These are phyloP conservation scores for Trichoderma oligosporum DNA, from an alignment of 2,329 filamentous ascomycete species.

Conservation along the genomic window DNA sequence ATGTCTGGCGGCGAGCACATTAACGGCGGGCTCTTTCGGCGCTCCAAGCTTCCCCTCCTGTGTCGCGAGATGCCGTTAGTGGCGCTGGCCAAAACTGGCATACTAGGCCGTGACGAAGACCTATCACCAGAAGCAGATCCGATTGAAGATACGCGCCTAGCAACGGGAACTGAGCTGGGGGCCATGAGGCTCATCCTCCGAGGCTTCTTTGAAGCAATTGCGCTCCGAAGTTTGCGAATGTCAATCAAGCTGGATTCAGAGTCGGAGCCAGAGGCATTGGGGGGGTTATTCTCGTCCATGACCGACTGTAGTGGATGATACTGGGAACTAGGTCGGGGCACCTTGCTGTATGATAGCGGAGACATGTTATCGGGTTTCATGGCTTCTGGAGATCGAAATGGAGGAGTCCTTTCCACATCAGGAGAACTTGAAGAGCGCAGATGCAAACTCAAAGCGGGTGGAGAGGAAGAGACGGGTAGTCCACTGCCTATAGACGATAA, in stretches of 20 bases:
- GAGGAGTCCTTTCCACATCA: slow-evolving; percentile 34
- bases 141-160: slow-evolving; percentile 46
- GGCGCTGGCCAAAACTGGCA: slow-evolving; percentile 45
- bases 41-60: slow-evolving; percentile 48
- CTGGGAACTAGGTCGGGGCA: slow-evolving; percentile 21
- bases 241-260: slow-evolving; percentile 49
- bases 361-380: slow-evolving; percentile 50
- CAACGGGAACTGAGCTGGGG: slow-evolving; percentile 34
- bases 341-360: slow-evolving; percentile 29
- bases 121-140: slow-evolving; percentile 35
- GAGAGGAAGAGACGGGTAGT: slow-evolving; percentile 57
- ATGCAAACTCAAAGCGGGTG: slow-evolving; percentile 54
- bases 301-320: slow-evolving; percentile 33
- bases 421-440: slow-evolving; percentile 48
- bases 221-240: slow-evolving; percentile 51
- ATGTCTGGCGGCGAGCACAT: slow-evolving; percentile 47
- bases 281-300: slow-evolving; percentile 52
- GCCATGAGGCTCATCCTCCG: slow-evolving; percentile 41
- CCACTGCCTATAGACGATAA: slow-evolving; percentile 43
- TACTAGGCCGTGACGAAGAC: slow-evolving; percentile 31
- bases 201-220: slow-evolving; percentile 50
- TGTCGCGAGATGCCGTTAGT: slow-evolving; percentile 55
- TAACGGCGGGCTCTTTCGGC: slow-evolving; percentile 51
- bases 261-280: slow-evolving; percentile 43
- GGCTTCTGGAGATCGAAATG: slow-evolving; percentile 49